A percentile compares a stretch with the other conserved stretches of the same genome.
phyloP scores from a whole-genome alignment of 2,329 filamentous ascomycete genomes.

The Lasiodiplodia theobromae region DNA sequence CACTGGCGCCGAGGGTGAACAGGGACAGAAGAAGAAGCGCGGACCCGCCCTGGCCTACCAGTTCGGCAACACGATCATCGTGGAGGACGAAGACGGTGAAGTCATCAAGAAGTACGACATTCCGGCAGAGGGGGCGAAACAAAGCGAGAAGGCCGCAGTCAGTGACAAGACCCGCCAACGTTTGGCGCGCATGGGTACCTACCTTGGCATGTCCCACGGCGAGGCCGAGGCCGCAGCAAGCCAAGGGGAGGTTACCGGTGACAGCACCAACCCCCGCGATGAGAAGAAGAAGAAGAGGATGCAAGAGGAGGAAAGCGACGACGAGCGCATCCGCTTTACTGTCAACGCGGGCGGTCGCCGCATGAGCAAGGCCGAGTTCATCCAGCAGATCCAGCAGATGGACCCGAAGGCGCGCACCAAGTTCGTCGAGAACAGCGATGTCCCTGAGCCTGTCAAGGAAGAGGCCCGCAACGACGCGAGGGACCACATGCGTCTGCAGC shows the following conservation, averaged over 20 bases:
- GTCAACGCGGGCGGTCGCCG: conserved; percentile 75
- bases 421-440: conserved; percentile 56
- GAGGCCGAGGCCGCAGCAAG: conserved; percentile 1
- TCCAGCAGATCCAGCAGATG: conserved; percentile 74
- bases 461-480: conserved; percentile 54
- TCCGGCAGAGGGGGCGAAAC: conserved; percentile 59
- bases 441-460: conserved; percentile 55
- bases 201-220: conserved; percentile 53
- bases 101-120: conserved; percentile 86
- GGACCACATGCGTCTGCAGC: conserved; percentile 39
- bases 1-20: conserved; percentile 48
- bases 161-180: conserved; percentile 51
- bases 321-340: conserved; percentile 76
- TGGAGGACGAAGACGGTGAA: conserved; percentile 86
- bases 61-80: conserved; percentile 87
- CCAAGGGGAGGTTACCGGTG: conserved; percentile 30
- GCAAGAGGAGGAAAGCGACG: conserved; percentile 66
- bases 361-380: conserved; percentile 83
- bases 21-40: conserved; percentile 51
- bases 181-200: conserved; percentile 60
- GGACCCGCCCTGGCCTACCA: conserved; percentile 85
- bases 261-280: conserved; percentile 7
- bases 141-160: conserved; percentile 39
- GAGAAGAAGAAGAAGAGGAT: conserved; percentile 39
- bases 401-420: conserved; percentile 69